A percentile compares a stretch with the other conserved stretches of the same genome.
Conservation (phyloP, 2,329 filamentous ascomycete genomes). For the Cladobotryum protrusum region DNA sequence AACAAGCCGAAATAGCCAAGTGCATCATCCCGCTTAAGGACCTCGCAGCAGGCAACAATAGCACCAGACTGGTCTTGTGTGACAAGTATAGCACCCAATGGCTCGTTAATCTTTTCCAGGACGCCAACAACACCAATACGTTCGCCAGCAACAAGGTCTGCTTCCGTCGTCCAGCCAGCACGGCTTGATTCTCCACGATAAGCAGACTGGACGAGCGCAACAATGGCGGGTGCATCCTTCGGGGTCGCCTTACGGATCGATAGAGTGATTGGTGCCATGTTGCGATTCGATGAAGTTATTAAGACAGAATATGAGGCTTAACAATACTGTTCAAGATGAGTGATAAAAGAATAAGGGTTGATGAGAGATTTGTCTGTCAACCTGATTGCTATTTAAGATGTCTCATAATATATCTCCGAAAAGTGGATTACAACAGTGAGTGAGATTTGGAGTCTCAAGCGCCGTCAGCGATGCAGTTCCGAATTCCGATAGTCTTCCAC, state of each 20-base stretch:
- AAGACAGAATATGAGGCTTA: too few species aligned
- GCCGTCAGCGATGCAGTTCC: too few species aligned
- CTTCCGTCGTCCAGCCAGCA: constrained; percentile 42
- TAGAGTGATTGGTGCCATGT: constrained; percentile 19
- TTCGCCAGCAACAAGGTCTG: constrained; percentile 36
- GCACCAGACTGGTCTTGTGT: constrained; percentile 23
- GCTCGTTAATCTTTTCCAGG: constrained; percentile 33
- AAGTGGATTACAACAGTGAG: too few species aligned
- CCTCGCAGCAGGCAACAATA: constrained; percentile 40
- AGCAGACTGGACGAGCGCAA: constrained; percentile 35
- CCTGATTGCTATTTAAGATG: too few species aligned
- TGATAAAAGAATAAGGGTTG: too few species aligned
- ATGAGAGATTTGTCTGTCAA: too few species aligned
- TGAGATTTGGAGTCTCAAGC: too few species aligned
- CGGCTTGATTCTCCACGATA: constrained; percentile 38
- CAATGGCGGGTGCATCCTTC: constrained; percentile 26
- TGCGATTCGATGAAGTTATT: too few species aligned
- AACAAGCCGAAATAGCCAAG: constrained; percentile 32
- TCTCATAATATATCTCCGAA: too few species aligned
- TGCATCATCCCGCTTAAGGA: constrained; percentile 23
- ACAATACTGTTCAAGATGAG: too few species aligned
- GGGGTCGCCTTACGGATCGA: constrained; percentile 30
- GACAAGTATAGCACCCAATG: constrained; percentile 31
- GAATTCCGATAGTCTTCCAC: too few species aligned
- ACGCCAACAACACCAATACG: constrained; percentile 36